Percentiles rank a stretch among this genome's conserved stretches.
phyloP scores from a whole-genome alignment of 139 green algal genomes.

The Eudorina sp. region DNA sequence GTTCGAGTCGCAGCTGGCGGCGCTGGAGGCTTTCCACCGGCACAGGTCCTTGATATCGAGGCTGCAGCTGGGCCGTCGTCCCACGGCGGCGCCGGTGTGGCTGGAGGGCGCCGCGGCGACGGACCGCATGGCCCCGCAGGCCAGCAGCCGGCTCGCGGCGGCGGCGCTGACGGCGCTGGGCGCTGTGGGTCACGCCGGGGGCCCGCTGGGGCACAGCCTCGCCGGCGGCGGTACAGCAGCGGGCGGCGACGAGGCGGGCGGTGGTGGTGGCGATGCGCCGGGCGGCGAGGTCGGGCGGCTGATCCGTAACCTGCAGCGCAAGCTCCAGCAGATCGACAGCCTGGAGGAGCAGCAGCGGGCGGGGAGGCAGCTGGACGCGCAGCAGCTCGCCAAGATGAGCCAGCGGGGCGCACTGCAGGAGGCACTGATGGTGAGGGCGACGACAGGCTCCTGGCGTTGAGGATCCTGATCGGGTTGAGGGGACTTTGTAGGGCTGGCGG shows the following conservation, averaged over 20 bases:
- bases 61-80: conserved; percentile 60
- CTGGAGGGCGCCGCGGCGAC: conserved; percentile 10
- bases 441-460: too few species aligned
- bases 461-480: too few species aligned
- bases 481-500: too few species aligned
- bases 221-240: neutral
- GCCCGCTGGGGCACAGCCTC: too few species aligned
- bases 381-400: conserved; percentile 85
- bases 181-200: conserved; percentile 36
- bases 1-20: conserved; percentile 7
- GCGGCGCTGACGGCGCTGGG: conserved; percentile 35
- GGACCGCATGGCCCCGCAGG: conserved; percentile 41
- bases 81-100: conserved; percentile 48
- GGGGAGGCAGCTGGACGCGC: conserved; percentile 73
- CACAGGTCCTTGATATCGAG: neutral
- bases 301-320: conserved; percentile 78
- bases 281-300: conserved; percentile 52
- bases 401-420: conserved; percentile 64
- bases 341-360: conserved; percentile 36
- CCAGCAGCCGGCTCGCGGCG: neutral
- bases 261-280: neutral
- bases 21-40: conserved; percentile 31
- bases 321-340: conserved; percentile 75
- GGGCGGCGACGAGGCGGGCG: neutral
- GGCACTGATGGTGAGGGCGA: conserved; percentile 62